Base-by-base conservation (phyloP, 73 alveolate species). In the Stentor roeselii region DNA sequence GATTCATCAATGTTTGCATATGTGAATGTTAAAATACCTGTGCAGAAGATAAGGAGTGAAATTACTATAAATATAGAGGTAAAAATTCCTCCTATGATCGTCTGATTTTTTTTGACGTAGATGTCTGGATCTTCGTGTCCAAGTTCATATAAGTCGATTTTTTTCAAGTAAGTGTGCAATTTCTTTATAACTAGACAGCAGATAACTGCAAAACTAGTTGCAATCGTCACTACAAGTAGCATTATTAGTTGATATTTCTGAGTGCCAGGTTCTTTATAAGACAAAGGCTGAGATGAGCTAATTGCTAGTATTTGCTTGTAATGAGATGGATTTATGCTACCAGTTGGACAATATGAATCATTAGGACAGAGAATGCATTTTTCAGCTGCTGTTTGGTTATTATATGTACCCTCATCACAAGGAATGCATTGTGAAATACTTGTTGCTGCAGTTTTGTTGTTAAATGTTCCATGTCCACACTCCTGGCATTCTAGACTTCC, bases 1-100 rank as follows among this genome's bases (percentile, higher is more conserved):
- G 82, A 36, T 76, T 76, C 84, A 15, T 31, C 76, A 27, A 76
- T 76, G 39, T 76, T 76, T 27, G n/a, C 84, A 34, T 6, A 21
- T 21, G n/a, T n/a, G 39, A 27, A 76, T 37, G 34, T 39, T 15
- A 35, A 34, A 15, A 76, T 15, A 76, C 14, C 39, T 36, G 36
- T 21, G n/a, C n/a, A 34, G 0, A 39, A n/a, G 39, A 76, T 6
- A 11, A 15, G 15, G 1, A 35, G n/a, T 36, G 82, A 14, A 37
- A 21, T 38, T 14, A 34, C 30, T 0, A 76, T 11, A 39, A 76
- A 76, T n/a, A 35, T 40, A 14, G 39, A 1, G 1, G 84, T 37
- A 39, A 76, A 76, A 2, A 21, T 6, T 27, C 84, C 84, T 76
- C 84, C 84, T 21, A 76, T 0, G 27, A 15, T 0, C 14, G 14